phyloP scores from a whole-genome alignment of 768 basidiomycete genomes.

The Boletus rubescentipes region DNA sequence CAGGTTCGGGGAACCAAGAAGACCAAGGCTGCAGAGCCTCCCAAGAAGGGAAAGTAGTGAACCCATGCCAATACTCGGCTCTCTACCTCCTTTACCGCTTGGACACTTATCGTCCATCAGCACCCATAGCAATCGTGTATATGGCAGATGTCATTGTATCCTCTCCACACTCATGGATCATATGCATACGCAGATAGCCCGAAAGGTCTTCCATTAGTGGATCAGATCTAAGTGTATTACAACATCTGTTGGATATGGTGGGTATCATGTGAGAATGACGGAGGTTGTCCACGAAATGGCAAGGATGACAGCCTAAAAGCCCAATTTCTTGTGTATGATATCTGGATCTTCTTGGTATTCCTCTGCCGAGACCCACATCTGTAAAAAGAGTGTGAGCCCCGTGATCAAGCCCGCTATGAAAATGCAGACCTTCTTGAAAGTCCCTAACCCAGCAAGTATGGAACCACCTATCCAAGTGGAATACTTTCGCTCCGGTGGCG shows the following conservation, averaged over 20 bases:
- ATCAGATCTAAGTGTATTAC: constrained; percentile 32
- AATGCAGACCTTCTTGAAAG: constrained; percentile 87
- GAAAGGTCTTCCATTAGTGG: constrained; percentile 23
- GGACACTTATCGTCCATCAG: constrained; percentile 31
- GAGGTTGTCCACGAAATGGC: constrained; percentile 10
- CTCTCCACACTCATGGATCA: constrained; percentile 23
- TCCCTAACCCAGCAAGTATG: constrained; percentile 91
- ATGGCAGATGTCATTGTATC: constrained; percentile 39
- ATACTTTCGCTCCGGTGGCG: constrained; percentile 99
- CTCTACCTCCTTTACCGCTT: constrained; percentile 14
- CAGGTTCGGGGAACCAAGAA: constrained; percentile 96
- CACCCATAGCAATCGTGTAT: constrained; percentile 38
- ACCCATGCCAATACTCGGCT: constrained; percentile 24
- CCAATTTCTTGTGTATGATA: constrained; percentile 94
- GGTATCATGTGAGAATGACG: constrained; percentile 31
- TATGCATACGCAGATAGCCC: constrained; percentile 27
- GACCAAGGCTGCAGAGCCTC: constrained; percentile 85
- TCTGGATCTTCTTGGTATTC: constrained; percentile 99
- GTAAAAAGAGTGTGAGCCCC: constrained; percentile 10
- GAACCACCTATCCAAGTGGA: constrained; percentile 97
- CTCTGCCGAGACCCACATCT: constrained; percentile 99
- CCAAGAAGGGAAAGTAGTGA: constrained; percentile 89
- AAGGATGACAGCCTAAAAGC: constrained; percentile 50
- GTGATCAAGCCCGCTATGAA: not conserved
- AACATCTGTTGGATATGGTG: constrained; percentile 30